Base-by-base conservation (phyloP, 176 grass and related monocot genomes). In the Aegilops speltoides region DNA sequence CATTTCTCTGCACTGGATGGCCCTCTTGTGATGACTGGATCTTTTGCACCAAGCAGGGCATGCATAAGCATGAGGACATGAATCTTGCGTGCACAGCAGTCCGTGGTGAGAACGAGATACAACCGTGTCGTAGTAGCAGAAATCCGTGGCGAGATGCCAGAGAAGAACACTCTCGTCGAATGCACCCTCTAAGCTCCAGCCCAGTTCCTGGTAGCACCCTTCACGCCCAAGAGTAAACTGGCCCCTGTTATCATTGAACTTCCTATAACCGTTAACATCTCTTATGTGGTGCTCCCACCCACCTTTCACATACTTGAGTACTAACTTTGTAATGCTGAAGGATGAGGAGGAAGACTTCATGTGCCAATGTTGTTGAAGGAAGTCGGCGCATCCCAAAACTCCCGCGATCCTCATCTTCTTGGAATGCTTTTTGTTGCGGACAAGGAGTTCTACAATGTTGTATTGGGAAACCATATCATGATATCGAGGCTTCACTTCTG, bases 361-460 rank as follows among this genome's bases (percentile, higher is more conserved):
- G 31, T 1, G 5, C 64, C 80, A 82, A 48, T 0, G 28, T 31
- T 70, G 80, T 6, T 82, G 43, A 32, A 82, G 1, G 20, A n/a
- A 1, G 7, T 57, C 20, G 0, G 4, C 2, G 28, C 26, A 52
- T 14, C 4, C 6, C 0, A 82, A n/a, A 0, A 1, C n/a, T 17
- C 2, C 24, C 8, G 66, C 0, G 5, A 17, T 2, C 7, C 9
- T 2, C 64, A 17, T 71, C 8, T 31, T 10, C 9, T 0, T 63
- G 0, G 0, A 0, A 12, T 10, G 19, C 12, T n/a, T 23, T 6
- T 0, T 33, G 24, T 31, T 15, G 26, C 37, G 25, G 3, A 28
- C 17, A 4, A 77, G 0, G 14, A 67, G 24, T 0, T 61, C 31
- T 1, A 85, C 9, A 0, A 77, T 41, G 22, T 28, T 85, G 8